These are phyloP conservation scores for Aspergillus carlsbadensis DNA, from an alignment of 495 filamentous ascomycete genomes.

Conservation along the genomic window DNA sequence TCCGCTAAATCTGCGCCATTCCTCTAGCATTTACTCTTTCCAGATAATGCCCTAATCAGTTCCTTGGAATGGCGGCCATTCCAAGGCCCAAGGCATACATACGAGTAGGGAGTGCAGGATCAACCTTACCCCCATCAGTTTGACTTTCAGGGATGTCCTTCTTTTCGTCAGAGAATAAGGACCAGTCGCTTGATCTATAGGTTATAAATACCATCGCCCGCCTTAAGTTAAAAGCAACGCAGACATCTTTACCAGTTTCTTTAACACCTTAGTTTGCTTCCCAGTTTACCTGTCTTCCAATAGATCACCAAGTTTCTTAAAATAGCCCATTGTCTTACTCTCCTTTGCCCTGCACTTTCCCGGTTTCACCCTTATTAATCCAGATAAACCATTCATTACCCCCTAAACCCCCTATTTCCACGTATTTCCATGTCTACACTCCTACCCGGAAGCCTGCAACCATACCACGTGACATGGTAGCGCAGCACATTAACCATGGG, in stretches of 20 bases:
- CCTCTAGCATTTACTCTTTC: neutral
- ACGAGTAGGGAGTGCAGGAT: neutral
- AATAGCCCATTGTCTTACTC: neutral
- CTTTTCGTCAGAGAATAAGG: neutral
- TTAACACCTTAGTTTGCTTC: neutral
- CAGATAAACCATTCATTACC: too few relatives aligned
- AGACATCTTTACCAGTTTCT: neutral
- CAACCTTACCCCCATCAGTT: neutral
- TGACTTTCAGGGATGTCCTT: neutral
- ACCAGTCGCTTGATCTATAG: neutral
- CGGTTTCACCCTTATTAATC: too few relatives aligned
- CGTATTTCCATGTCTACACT: too few relatives aligned
- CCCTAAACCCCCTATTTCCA: too few relatives aligned
- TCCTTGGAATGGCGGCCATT: neutral
- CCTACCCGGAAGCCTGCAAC: too few relatives aligned
- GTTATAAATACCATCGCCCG: neutral
- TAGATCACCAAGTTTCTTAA: neutral
- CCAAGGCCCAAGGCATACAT: too few relatives aligned
- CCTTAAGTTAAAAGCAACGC: neutral
- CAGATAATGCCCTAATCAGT: too few relatives aligned
- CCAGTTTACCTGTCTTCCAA: neutral
- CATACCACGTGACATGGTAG: too few relatives aligned
- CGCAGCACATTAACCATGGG: too few relatives aligned
- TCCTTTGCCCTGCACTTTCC: neutral
- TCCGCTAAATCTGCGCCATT: neutral